Base-by-base conservation (phyloP, 2,329 filamentous ascomycete species). In the Arthroderma uncinatum region DNA sequence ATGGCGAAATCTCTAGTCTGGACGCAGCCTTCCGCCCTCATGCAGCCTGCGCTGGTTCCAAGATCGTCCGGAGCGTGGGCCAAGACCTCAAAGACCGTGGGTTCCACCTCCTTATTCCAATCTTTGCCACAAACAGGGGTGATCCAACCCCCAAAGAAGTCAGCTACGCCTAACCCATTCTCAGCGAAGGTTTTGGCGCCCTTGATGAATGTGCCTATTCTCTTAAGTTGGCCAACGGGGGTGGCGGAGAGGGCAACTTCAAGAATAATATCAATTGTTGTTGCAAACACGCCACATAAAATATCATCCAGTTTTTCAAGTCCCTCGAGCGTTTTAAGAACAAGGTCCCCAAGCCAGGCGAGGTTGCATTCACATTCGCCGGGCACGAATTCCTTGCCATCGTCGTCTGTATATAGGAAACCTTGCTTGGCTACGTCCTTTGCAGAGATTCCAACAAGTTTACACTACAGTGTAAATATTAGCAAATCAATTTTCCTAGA, bases 181-280 rank as follows among this genome's bases (percentile, higher is more conserved):
- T 53, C 48, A 53, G 25, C 28, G 4, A 53, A 30, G 10, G 48
- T 53, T 53, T 53, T 53, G 48, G 48, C 48, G 21, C 25, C 48
- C n/a, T 21, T 33, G 6, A 53, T n/a, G 9, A 37, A 33, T 25
- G 48, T 37, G 10, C n/a, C 34, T 4, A 53, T 7, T 9, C 9
- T 9, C 4, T 33, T 37, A 14, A 53, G 14, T 7, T 53, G 48
- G 19, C 48, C 48, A 9, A 10, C 25, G 12, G 48, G 48, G 3
- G 34, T 10, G 10, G 19, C 28, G 12, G 16, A 1, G 25, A 37
- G 34, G 7, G 25, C 48, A 53, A 16, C 19, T 10, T 53, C 48
- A 4, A 53, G 28, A 12, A 53, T 53, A 9, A 33, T 6, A 2
- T 53, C 48, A 16, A 53, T 25, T 19, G 48, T 4, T 1, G 12